Evolutionary conservation across 2,329 filamentous ascomycete genomes (phyloP).

Genomic region (Periconia macrospinosa): DNA sequence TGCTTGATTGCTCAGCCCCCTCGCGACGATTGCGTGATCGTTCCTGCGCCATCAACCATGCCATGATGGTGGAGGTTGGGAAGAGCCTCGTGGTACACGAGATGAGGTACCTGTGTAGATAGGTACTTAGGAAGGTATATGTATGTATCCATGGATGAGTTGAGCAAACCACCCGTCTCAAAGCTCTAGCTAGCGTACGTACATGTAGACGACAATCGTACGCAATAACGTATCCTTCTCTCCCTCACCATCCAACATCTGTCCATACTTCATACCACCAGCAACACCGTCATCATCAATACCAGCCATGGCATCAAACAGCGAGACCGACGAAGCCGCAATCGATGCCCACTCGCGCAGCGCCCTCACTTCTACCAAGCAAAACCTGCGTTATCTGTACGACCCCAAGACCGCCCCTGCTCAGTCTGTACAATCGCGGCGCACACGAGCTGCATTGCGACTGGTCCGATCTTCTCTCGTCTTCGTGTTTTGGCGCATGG

Average conservation of each 20-base stretch:
- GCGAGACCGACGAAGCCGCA: conserved; percentile 6
- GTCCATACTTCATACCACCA: too few relatives aligned
- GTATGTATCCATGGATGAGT: too few relatives aligned
- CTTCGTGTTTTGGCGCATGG: conserved; percentile 48
- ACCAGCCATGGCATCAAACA: neutral
- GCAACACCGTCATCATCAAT: neutral
- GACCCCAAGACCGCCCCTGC: conserved; percentile 36
- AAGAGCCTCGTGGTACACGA: too few relatives aligned
- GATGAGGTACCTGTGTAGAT: too few relatives aligned
- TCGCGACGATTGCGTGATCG: neutral
- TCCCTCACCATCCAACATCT: too few relatives aligned
- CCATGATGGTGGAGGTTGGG: too few relatives aligned
- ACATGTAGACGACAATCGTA: too few relatives aligned
- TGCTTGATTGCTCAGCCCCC: too few relatives aligned
- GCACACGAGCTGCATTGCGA: conserved; percentile 44
- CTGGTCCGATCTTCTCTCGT: conserved; percentile 41
- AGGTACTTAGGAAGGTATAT: too few relatives aligned
- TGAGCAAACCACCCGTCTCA: too few relatives aligned
- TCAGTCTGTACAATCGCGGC: conserved; percentile 24
- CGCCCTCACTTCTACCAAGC: conserved; percentile 30
- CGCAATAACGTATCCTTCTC: too few relatives aligned
- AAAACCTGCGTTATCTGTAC: conserved; percentile 42
- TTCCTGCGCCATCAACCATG: neutral
- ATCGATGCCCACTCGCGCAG: conserved; percentile 26
- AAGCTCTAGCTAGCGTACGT: too few relatives aligned